phyloP scores from a whole-genome alignment of 2,329 filamentous ascomycete species.

The Penicillium brevicompactum region DNA sequence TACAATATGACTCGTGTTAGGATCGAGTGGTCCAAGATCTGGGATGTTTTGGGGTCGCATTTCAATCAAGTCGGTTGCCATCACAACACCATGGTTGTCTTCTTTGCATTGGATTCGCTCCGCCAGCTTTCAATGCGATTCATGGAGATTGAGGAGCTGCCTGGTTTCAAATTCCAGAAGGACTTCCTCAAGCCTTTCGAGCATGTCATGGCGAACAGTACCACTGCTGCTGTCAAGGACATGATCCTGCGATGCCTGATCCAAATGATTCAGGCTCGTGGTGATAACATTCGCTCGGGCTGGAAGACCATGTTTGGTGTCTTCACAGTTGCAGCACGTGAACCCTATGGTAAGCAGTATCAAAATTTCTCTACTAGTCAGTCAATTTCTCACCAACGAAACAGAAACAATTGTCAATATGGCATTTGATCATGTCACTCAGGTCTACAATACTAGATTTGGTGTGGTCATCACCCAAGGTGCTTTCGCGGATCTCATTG shows the following conservation, averaged over 20 bases:
- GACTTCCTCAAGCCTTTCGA: slow-evolving; percentile 99
- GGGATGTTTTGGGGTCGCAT: slow-evolving; percentile 95
- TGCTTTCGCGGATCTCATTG: slow-evolving; percentile 92
- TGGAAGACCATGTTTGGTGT: slow-evolving; percentile 99
- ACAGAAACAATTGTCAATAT: slow-evolving; percentile 91
- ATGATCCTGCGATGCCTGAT: slow-evolving; percentile 95
- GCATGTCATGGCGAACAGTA: slow-evolving; percentile 93
- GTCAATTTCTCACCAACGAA: slow-evolving; percentile 21
- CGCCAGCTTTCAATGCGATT: slow-evolving; percentile 97
- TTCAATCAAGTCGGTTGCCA: slow-evolving; percentile 98
- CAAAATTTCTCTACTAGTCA: background rate
- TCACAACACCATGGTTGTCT: slow-evolving; percentile 93
- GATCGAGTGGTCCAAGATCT: slow-evolving; percentile 98
- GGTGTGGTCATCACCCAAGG: slow-evolving; percentile 95
- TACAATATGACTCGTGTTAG: slow-evolving; percentile 99
- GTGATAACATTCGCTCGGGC: slow-evolving; percentile 94
- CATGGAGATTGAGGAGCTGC: slow-evolving; percentile 95
- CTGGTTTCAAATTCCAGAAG: slow-evolving; percentile 99
- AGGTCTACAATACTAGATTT: slow-evolving; percentile 94
- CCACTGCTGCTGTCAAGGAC: slow-evolving; percentile 89
- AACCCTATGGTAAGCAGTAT: slow-evolving; percentile 68
- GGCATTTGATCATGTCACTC: slow-evolving; percentile 93
- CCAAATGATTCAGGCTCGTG: slow-evolving; percentile 97
- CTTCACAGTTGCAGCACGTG: slow-evolving; percentile 91
- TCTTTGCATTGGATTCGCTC: slow-evolving; percentile 93